Base-by-base conservation (phyloP, 345 rosid species). In the Citrus cavaleriei region DNA sequence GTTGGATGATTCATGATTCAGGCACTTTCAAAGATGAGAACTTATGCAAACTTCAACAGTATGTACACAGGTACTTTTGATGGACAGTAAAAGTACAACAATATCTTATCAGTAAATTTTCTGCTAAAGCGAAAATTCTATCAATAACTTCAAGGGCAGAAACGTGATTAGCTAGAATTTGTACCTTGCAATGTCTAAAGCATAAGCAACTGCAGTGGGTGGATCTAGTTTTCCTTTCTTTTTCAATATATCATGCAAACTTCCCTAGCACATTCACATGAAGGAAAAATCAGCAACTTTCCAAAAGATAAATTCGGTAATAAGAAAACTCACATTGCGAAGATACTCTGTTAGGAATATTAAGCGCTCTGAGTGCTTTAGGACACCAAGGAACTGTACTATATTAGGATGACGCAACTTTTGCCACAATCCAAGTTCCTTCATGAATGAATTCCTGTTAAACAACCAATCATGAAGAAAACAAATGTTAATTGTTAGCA, bases 131-230 rank as follows among this genome's bases (percentile, higher is more conserved):
- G 1, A 65, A 49, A 51, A 4, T 22, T 22, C 60, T 60, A 32
- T 5, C 25, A 49, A 68, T 46, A 67, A 74, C 60, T 37, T 66
- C 16, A 82, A 73, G 34, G 6, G 67, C 30, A 64, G 49, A 37
- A 76, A 35, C 25, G 35, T 24, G 57, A 61, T 30, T 24, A 4
- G 10, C 14, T 10, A 74, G 49, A 42, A 63, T 7, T n/a, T 27
- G 58, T 82, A 89, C 94, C 94, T 91, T 68, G 94, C 94, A 83
- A 91, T 86, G 71, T 91, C 94, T 77, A 91, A 76, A 66, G 94
- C 90, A 84, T 83, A 91, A 22, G 85, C 64, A 85, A 88, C 90
- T 28, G 90, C 86, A 62, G 87, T 91, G 68, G 24, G 85, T 60
- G 80, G 70, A 80, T 89, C 89, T 61, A 89, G 86, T 68, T 85